Evolutionary conservation across 345 rosid species (phyloP), one percentile per base, ranked within the genome.

Genomic region (Eucalyptus victrix): DNA sequence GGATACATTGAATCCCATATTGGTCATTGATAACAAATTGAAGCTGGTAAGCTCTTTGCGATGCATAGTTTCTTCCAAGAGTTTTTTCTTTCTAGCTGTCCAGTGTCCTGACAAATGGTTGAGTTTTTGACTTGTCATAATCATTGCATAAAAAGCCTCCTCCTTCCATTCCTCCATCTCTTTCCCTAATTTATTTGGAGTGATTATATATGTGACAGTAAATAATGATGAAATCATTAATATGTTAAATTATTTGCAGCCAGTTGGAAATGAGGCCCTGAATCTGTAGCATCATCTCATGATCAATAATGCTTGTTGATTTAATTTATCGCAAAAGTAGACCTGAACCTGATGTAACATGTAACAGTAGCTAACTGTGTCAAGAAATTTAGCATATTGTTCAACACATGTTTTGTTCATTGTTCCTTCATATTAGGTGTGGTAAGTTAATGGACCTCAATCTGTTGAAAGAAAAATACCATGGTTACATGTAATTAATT

Each of bases 1-100:
- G 86, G 96, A 93, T 87, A 95, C 96, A 10, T 86, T 91, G 88
- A 93, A 92, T 65, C 96, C 96, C 30, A 14, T 93, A 58, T 89
- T 95, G 94, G 81, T 91, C 26, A 94, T 95, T 6, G 96, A 92
- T 86, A 89, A 89, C 91, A 94, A 92, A 65, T 69, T 93, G 89
- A 95, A 93, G 92, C 90, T 94, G 93, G 96, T 94, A 91, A 93
- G 95, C 93, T 18, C 88, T 88, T 9, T 76, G 28, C 2, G 47
- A 21, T 23, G 85, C 47, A 21, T 76, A 11, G 45, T 40, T 76
- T 76, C 28, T 76, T 76, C 47, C 47, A 3, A 40, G 47, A 40
- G 28, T 76, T 12, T 21, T 76, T 76, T 40, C 85, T 76, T 76
- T 76, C 47, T 76, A 40, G 30, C 28, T 23, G 24, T 76, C 16